A percentile compares a stretch with the other conserved stretches of the same genome.
These are phyloP conservation scores for Thalassiosira hispida DNA, from an alignment of 352 stramenopile genomes.

Conservation along the genomic window DNA sequence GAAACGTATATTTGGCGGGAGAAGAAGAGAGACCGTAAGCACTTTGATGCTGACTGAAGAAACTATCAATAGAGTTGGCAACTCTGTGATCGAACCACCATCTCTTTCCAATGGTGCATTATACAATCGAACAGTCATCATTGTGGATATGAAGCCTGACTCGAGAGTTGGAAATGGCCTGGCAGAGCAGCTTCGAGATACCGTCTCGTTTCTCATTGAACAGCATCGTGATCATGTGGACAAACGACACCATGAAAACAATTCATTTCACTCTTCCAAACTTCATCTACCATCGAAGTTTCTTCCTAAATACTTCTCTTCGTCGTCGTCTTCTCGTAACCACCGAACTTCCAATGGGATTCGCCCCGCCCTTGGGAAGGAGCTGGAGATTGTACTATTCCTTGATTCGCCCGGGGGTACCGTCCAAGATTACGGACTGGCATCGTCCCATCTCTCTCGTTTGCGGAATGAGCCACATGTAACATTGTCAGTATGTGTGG, in stretches of 20 bases:
- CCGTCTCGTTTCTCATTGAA: slow-evolving; percentile 74
- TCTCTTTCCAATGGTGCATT: slow-evolving; percentile 32
- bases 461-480: slow-evolving; percentile 62
- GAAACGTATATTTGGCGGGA: slow-evolving; percentile 25
- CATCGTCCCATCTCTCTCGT: slow-evolving; percentile 63
- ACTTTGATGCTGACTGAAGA: slow-evolving; percentile 22
- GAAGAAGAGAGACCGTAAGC: slow-evolving; percentile 28
- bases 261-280: slow-evolving; percentile 5
- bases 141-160: slow-evolving; percentile 64
- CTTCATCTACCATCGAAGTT: neutral
- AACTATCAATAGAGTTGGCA: neutral
- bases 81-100: slow-evolving; percentile 14
- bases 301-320: neutral
- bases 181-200: slow-evolving; percentile 59
- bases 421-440: slow-evolving; percentile 71
- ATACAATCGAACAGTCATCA: slow-evolving; percentile 67
- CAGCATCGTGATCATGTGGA: slow-evolving; percentile 57
- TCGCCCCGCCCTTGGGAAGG: slow-evolving; percentile 14
- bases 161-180: slow-evolving; percentile 49
- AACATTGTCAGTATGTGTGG: slow-evolving; percentile 70
- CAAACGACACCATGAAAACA: slow-evolving; percentile 24
- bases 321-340: slow-evolving; percentile 9
- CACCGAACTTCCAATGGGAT: slow-evolving; percentile 34
- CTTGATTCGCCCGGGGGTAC: slow-evolving; percentile 65
- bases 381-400: slow-evolving; percentile 70